These are phyloP conservation scores for Podospora comata DNA, from an alignment of 495 filamentous ascomycete species.

Conservation along the genomic window DNA sequence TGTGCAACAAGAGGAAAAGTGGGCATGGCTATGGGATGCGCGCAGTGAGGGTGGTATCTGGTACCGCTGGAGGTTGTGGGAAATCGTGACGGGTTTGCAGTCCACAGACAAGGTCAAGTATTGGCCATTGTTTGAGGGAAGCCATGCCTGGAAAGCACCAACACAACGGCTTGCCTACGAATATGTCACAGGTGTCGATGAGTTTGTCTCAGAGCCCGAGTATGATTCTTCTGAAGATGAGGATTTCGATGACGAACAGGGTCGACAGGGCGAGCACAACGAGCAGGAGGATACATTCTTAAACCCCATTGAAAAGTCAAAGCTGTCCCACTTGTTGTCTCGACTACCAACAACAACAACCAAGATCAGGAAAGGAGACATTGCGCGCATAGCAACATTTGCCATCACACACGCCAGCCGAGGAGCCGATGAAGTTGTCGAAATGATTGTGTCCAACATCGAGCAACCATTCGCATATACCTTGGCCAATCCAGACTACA, in stretches of 20 bases:
- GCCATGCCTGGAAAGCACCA: constrained; percentile 67
- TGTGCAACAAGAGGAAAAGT: constrained; percentile 80
- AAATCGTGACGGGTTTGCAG: constrained; percentile 61
- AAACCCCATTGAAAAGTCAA: constrained; percentile 79
- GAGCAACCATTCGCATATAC: constrained; percentile 68
- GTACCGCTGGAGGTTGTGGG: constrained; percentile 90
- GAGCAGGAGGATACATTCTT: constrained; percentile 70
- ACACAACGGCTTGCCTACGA: constrained; percentile 66
- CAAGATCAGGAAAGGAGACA: constrained; percentile 77
- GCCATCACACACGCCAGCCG: constrained; percentile 78
- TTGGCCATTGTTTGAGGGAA: constrained; percentile 65
- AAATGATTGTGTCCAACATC: constrained; percentile 80
- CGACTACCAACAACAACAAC: constrained; percentile 74
- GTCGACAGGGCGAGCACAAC: constrained; percentile 50
- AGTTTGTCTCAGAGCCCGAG: constrained; percentile 77
- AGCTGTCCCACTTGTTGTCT: constrained; percentile 72
- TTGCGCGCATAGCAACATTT: constrained; percentile 82
- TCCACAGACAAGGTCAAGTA: constrained; percentile 42
- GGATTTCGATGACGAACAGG: constrained; percentile 71
- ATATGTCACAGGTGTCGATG: constrained; percentile 66
- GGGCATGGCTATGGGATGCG: constrained; percentile 92
- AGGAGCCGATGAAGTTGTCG: constrained; percentile 83
- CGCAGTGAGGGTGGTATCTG: constrained; percentile 75
- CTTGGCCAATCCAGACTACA: constrained; percentile 46
- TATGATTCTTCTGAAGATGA: constrained; percentile 89